Conservation (phyloP, 805 yeast genomes). For the Starmerella kuoi region DNA sequence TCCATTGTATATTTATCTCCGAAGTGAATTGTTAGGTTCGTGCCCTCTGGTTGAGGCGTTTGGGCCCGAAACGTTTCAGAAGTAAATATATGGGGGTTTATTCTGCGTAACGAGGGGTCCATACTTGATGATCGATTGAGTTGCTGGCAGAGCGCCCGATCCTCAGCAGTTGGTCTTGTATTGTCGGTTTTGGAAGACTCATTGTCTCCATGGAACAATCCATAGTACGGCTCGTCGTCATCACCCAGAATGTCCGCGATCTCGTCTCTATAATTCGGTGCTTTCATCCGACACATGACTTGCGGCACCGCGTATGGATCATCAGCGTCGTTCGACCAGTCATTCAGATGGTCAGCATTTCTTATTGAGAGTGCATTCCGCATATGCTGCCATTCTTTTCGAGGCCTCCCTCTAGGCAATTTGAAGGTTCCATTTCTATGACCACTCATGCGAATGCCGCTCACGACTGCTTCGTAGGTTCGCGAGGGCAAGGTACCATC, state of each 20-base stretch:
- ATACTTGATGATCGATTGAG: neutral
- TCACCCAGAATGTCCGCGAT: constrained; percentile 13
- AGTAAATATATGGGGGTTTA: neutral
- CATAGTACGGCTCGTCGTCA: constrained; percentile 13
- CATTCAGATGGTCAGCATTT: too few species aligned
- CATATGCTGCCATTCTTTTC: neutral
- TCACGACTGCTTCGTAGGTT: constrained; percentile 5
- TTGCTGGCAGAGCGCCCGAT: constrained; percentile 9
- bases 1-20: constrained; percentile 55
- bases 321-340: too few species aligned
- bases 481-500: constrained; percentile 10
- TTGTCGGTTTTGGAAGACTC: neutral
- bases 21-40: constrained; percentile 44
- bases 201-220: constrained; percentile 5
- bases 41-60: neutral
- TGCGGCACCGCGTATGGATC: neutral
- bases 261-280: constrained; percentile 12
- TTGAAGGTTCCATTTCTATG: neutral
- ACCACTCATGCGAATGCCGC: neutral
- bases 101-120: neutral
- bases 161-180: constrained; percentile 14
- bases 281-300: constrained; percentile 5
- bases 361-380: neutral
- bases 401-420: neutral
- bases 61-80: neutral